Evolutionary conservation across 2,329 filamentous ascomycete species (phyloP), one percentile per base, ranked within the genome.

Genomic region (Coleophoma cylindrospora): DNA sequence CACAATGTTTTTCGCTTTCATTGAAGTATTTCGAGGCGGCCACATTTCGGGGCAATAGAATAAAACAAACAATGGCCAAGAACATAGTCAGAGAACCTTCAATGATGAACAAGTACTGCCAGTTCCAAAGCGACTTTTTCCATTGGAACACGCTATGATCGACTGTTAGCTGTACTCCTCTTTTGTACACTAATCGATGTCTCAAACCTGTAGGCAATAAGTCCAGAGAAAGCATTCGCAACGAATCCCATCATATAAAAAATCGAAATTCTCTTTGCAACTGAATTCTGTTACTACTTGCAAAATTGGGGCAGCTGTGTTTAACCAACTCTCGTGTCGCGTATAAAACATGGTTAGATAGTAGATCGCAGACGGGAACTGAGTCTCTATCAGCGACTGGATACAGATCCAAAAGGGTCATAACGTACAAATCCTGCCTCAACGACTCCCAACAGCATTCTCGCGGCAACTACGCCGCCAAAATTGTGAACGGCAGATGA

Each of bases 71-170:
- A 40, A 52, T 34, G 32, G 51, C 49, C 19, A 57, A 19, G 22
- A 54, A 34, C 38, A 54, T 27, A 3, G 59, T 62, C 4, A 61
- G 48, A 10, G 48, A 43, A 11, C 61, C 58, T 43, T 61, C 58
- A 36, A 63, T 60, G 21, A 64, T 53, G 40, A 61, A 62, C 4
- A 64, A 50, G 33, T 58, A 61, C 50, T 54, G 50, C 56, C 57
- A 59, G 36, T 45, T 50, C 43, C 52, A 41, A 36, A 38, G 5
- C 59, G 48, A 1, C 48, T 43, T 41, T 11, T 59, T 37, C 53
- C 54, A 54, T 40, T 58, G 56, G 45, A 63, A 63, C 1, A 62
- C 61, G 14, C 55, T 53, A 50, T 54, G 59, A 3, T 58, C 55
- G 32, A 3, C 19, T 19, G 3, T 19, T 19, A 19, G 19, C 19